Conservation (phyloP, 192 early-diverging fungal genomes). For the Neocallimastix lanati region DNA sequence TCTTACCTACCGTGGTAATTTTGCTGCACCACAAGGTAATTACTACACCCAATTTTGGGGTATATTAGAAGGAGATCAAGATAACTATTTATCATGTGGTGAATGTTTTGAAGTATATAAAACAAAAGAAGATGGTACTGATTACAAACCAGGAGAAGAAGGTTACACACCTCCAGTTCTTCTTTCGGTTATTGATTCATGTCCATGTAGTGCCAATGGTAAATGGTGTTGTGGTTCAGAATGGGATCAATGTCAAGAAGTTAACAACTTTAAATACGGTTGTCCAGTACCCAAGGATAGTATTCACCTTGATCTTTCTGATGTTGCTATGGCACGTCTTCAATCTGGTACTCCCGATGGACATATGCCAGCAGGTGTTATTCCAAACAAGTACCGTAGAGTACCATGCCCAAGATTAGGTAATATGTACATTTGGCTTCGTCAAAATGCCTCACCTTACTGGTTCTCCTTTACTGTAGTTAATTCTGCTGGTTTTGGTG, state of each 20-base stretch:
- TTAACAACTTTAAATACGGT: conserved; percentile 2
- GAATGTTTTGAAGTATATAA: neutral
- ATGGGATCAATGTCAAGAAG: neutral
- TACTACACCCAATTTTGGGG: conserved; percentile 1
- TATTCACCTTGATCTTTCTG: no score
- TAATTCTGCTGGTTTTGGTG: conserved; percentile 3
- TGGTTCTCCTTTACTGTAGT: conserved; percentile 1
- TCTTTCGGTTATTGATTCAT: neutral
- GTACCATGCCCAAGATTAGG: no score
- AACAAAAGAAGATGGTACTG: conserved; percentile 4
- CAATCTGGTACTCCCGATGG: neutral
- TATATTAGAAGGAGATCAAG: neutral
- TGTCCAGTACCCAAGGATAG: neutral
- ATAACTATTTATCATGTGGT: conserved; percentile 1
- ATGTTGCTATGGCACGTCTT: conserved; percentile 2
- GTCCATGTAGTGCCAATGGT: conserved; percentile 1
- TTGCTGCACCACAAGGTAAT: conserved; percentile 2
- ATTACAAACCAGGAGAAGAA: conserved; percentile 1
- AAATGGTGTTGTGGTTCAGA: neutral
- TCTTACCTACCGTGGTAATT: conserved; percentile 1
- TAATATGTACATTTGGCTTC: no score
- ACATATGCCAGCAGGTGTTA: neutral
- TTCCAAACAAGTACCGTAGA: no score
- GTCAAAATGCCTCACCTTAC: neutral
- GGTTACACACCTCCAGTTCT: conserved; percentile 2